Evolutionary conservation across 106 monocot species (phyloP).

Genomic region (Cymbidium sinense): DNA sequence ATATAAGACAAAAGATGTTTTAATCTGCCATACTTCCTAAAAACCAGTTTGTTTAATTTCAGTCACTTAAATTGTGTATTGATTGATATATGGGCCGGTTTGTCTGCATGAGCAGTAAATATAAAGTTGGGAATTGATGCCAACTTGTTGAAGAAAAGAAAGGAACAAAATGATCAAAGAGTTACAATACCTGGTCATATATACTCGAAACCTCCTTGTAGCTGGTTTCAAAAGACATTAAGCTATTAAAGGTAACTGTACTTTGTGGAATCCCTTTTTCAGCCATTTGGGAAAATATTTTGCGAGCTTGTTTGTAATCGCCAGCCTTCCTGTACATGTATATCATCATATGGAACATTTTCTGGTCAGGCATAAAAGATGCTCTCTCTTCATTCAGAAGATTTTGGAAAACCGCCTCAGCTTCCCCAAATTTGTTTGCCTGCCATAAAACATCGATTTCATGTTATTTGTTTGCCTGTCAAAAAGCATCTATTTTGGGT

Average conservation of each 20-base stretch:
- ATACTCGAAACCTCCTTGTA: conserved; percentile 94
- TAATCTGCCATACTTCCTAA: background rate
- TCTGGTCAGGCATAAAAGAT: conserved; percentile 89
- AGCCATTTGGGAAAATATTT: conserved; percentile 75
- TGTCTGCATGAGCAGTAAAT: background rate
- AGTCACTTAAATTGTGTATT: background rate
- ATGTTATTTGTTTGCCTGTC: conserved; percentile 49
- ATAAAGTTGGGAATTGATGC: background rate
- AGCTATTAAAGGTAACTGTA: conserved; percentile 88
- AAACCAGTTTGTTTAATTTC: background rate
- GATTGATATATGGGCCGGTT: background rate
- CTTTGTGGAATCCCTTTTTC: conserved; percentile 64
- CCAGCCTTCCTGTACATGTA: conserved; percentile 96
- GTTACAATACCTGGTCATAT: conserved; percentile 74
- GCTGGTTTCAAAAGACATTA: conserved; percentile 94
- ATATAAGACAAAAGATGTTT: background rate
- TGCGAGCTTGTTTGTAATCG: conserved; percentile 78
- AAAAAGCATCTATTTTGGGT: background rate
- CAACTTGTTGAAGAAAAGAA: background rate
- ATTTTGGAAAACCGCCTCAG: conserved; percentile 63
- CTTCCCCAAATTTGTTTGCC: conserved; percentile 77
- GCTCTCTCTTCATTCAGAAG: conserved; percentile 64
- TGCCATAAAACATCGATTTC: conserved; percentile 15
- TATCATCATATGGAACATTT: conserved; percentile 99
- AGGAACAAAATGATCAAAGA: background rate